Base-by-base conservation (phyloP, 169 alveolate species). In the Besnoitia besnoiti region DNA sequence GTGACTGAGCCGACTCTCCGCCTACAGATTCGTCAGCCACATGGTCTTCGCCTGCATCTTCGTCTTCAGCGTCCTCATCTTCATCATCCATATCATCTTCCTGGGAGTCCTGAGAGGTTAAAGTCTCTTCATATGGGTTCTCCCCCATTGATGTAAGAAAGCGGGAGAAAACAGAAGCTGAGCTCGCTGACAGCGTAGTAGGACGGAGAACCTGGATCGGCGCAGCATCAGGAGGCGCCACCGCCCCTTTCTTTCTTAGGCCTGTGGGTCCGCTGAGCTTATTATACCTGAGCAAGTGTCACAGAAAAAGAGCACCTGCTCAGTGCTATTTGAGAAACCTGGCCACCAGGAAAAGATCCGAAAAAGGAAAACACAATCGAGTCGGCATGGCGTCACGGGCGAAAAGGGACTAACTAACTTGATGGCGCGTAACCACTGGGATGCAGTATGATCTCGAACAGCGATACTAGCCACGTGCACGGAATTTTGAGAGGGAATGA, bases 161-260 rank as follows among this genome's bases (percentile, higher is more conserved):
- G n/a, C 82, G 82, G 82, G 82, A n/a, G 82, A 73, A 73, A 2
- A 73, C 82, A 16, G 82, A 73, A n/a, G 82, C 12, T 0, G 82
- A 73, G n/a, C 82, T 37, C 39, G 47, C 14, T 16, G 82, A 19
- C n/a, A 55, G 67, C 33, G 67, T 10, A 55, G 67, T n/a, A 55
- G 67, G 33, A 21, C 24, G 67, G 33, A 55, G 1, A 55, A 19
- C 12, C 67, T 55, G 33, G 12, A n/a, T 55, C 27, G 5, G 67
- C 7, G 12, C n/a, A 55, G 67, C 67, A n/a, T 55, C 30, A 19
- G 67, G 67, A 5, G 67, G 21, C 39, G 8, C 27, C 44, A 8
- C 2, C 82, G 0, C 46, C 82, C 16, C 82, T n/a, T 19, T 39
- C n/a, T 37, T 73, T 30, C 47, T 39, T 35, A 16, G 82, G 24